Base-by-base conservation (phyloP, 305 asterid genomes). In the Nicotiana rustica region DNA sequence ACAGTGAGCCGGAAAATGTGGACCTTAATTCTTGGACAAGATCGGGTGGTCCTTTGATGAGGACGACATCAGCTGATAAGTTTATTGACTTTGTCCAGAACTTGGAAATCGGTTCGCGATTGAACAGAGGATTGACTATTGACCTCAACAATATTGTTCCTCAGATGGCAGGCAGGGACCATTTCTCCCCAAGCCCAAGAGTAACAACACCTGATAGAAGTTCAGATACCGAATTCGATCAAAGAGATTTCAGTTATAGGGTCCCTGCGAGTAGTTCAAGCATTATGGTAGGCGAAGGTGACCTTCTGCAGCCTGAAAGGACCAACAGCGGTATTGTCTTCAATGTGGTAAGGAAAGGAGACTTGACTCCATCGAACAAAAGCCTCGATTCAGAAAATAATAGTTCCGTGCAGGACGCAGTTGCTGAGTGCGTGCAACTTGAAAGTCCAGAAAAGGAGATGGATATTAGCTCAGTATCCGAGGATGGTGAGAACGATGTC, bases 31-130 rank as follows among this genome's bases (percentile, higher is more conserved):
- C 97, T 1, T 96, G 99, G 99, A 96, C 99, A 0, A 90, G 96
- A 82, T 89, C 96, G 2, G 99, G 99, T 7, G 99, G 99, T 57
- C 99, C 98, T 4, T 82, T 96, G 87, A 96, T 96, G 99, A 89
- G 99, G 88, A 94, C 98, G 0, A 89, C 97, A 35, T 96, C 99
- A 0, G 93, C 99, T 0, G 97, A 94, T 81, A 83, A 87, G 71
- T 92, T 93, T 60, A 87, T 96, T 12, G 95, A 96, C 88, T 94
- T 86, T 77, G 94, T 96, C 21, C 97, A 94, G 83, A 94, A 88
- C 75, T 85, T 94, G 87, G 95, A 89, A 67, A 67, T 76, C 1
- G 93, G 91, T 67, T 81, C 90, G 29, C 88, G 89, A 79, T 38
- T 82, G 84, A 88, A 67, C 87, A 87, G 78, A 75, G 86, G 84